These are phyloP conservation scores for Conticribra weissflogii DNA, from an alignment of 108 stramenopile species.

Conservation along the genomic window DNA sequence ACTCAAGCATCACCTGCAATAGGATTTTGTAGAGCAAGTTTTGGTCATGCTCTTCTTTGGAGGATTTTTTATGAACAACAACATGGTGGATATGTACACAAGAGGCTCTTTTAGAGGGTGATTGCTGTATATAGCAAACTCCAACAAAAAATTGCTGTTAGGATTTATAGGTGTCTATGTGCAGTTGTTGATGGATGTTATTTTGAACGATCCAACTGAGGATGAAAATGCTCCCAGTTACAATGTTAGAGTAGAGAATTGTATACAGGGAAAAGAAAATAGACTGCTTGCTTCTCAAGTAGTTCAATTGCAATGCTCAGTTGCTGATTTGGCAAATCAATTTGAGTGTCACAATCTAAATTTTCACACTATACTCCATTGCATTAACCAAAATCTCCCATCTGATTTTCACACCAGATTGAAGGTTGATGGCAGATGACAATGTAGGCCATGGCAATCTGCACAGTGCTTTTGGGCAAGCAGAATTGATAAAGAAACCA, in stretches of 20 bases:
- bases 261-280: neutral
- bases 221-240: neutral
- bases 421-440: neutral
- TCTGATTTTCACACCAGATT: neutral
- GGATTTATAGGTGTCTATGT: conserved; percentile 5
- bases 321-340: neutral
- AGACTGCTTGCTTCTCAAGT: neutral
- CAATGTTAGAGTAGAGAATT: neutral
- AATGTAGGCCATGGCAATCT: no score
- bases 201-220: neutral
- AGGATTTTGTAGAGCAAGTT: conserved; percentile 14
- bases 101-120: conserved; percentile 2
- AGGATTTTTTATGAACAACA: neutral
- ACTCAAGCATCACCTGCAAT: conserved; percentile 17
- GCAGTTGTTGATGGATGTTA: conserved; percentile 7
- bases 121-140: conserved; percentile 7
- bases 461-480: neutral
- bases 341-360: neutral
- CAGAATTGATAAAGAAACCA: conserved; percentile 5
- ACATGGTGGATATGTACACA: conserved; percentile 2
- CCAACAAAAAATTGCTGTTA: conserved; percentile 1
- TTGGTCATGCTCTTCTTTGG: conserved; percentile 10
- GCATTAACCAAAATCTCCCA: neutral
- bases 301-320: neutral
- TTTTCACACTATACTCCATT: neutral